Percentiles rank a stretch among this genome's conserved stretches.
Evolutionary conservation across 148 eudicot species (phyloP).

Genomic region (Salicornia ramosissima): DNA sequence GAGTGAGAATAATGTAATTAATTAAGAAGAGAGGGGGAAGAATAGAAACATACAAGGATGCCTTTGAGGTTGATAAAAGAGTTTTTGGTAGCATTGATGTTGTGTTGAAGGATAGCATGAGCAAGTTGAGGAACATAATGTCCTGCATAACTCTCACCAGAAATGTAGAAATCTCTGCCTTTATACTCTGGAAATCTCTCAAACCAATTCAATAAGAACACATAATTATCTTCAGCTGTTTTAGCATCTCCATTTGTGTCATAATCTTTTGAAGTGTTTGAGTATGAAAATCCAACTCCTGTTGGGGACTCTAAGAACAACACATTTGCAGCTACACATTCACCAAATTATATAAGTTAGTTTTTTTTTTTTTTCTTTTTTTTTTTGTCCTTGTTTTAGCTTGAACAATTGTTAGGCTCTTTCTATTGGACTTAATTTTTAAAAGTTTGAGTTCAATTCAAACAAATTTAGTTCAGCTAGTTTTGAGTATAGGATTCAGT

Average conservation of each 20-base stretch:
- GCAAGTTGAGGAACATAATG: conserved; percentile 86
- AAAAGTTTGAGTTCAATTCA: too few species aligned
- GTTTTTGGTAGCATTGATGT: conserved; percentile 31
- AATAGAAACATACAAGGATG: conserved; percentile 45
- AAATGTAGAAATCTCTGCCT: conserved; percentile 50
- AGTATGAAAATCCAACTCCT: conserved; percentile 81
- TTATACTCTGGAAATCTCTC: conserved; percentile 72
- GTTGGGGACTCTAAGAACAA: conserved; percentile 81
- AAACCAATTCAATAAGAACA: conserved; percentile 71
- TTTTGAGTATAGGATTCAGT: too few species aligned
- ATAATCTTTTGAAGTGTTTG: conserved; percentile 49
- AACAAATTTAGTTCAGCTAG: too few species aligned
- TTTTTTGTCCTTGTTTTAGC: too few species aligned
- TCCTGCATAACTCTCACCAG: conserved; percentile 84
- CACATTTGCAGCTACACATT: conserved; percentile 57
- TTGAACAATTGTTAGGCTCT: too few species aligned
- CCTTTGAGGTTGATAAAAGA: conserved; percentile 61
- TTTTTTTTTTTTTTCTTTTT: too few species aligned
- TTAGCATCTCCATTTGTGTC: conserved; percentile 43
- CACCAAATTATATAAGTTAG: not conserved
- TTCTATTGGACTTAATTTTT: too few species aligned
- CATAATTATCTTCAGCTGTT: conserved; percentile 50
- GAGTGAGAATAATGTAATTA: too few species aligned
- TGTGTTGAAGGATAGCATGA: conserved; percentile 47
- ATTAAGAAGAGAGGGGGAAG: not conserved